phyloP scores from a whole-genome alignment of 371 early-diverging fungal genomes.

The Syncephalastrum monosporum region DNA sequence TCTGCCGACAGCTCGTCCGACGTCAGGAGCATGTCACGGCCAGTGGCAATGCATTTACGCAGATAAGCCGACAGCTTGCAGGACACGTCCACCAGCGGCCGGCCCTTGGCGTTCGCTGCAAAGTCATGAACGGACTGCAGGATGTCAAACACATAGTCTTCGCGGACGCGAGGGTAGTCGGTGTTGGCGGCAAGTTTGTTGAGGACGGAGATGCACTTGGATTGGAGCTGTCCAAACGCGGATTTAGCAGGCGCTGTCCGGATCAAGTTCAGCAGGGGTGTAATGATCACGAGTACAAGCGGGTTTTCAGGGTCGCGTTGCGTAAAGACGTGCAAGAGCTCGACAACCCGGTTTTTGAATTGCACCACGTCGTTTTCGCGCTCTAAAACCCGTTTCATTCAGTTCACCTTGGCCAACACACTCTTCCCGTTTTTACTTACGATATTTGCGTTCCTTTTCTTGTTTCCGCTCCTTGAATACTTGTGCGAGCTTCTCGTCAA shows the following conservation, averaged over 20 bases:
- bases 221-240: conserved; percentile 65
- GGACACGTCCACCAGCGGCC: conserved; percentile 47
- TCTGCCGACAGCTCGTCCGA: conserved; percentile 31
- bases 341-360: conserved; percentile 88
- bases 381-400: conserved; percentile 17
- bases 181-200: conserved; percentile 61
- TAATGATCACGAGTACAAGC: conserved; percentile 67
- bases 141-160: conserved; percentile 55
- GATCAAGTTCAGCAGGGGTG: conserved; percentile 66
- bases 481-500: conserved; percentile 89
- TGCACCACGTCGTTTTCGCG: conserved; percentile 75
- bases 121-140: conserved; percentile 71
- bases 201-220: conserved; percentile 65
- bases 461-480: conserved; percentile 84
- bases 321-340: conserved; percentile 76
- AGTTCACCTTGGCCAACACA: neutral
- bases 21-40: conserved; percentile 43
- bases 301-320: conserved; percentile 68
- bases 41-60: conserved; percentile 57
- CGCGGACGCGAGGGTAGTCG: conserved; percentile 57
- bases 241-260: conserved; percentile 52
- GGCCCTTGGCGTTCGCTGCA: conserved; percentile 52
- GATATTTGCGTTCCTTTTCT: conserved; percentile 59
- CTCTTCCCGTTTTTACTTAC: conserved; percentile 17
- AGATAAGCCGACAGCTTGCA: conserved; percentile 49